phyloP scores from a whole-genome alignment of 176 grass and related monocot genomes.

The Guadua angustifolia region DNA sequence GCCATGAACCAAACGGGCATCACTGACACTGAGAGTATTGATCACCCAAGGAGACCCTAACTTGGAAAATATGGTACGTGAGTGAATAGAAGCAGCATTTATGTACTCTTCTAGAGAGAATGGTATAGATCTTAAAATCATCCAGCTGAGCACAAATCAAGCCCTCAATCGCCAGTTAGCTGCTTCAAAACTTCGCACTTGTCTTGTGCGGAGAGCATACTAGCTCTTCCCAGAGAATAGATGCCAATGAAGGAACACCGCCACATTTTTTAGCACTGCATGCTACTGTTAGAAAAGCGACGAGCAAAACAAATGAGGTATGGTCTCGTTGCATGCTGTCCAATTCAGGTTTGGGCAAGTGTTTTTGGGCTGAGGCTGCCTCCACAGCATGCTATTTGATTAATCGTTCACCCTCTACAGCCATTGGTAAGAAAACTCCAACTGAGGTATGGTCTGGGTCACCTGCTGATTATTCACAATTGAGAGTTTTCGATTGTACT shows the following conservation, averaged over 20 bases:
- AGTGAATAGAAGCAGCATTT: slow-evolving; percentile 15
- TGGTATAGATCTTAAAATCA: not conserved
- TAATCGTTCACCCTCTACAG: too few relatives aligned
- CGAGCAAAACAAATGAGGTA: too few relatives aligned
- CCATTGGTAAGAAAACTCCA: too few relatives aligned
- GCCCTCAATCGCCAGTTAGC: not conserved
- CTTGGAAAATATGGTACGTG: not conserved
- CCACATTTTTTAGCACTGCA: not conserved
- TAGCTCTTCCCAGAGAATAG: not conserved
- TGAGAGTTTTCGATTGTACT: too few relatives aligned
- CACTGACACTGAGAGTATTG: not conserved
- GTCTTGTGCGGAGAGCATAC: not conserved
- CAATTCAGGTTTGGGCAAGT: too few relatives aligned
- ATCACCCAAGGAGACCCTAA: not conserved
- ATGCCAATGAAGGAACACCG: not conserved
- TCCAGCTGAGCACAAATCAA: not conserved
- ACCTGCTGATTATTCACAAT: too few relatives aligned
- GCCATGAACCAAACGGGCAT: slow-evolving; percentile 5
- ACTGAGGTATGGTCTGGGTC: too few relatives aligned
- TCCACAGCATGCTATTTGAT: too few relatives aligned
- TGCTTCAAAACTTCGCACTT: not conserved
- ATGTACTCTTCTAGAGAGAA: not conserved
- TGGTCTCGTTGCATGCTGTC: too few relatives aligned
- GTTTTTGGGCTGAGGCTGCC: too few relatives aligned
- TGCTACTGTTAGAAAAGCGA: too few relatives aligned